A percentile compares a stretch with the other conserved stretches of the same genome.
Evolutionary conservation across 2,329 filamentous ascomycete genomes (phyloP).

Genomic region (Parastagonospora nodorum): DNA sequence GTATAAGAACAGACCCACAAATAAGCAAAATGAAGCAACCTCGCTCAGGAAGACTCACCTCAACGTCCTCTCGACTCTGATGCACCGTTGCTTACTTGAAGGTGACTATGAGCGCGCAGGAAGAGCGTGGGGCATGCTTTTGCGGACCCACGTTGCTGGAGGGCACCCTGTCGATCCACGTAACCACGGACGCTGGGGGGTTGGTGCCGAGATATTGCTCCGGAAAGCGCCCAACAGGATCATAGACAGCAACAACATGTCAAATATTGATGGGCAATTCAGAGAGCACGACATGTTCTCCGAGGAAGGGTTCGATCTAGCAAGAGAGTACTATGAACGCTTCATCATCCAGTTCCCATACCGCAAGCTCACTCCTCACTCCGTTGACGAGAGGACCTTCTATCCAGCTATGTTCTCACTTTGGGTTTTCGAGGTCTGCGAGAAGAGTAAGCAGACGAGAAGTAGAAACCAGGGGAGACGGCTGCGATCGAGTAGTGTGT

Average conservation of each 20-base stretch:
- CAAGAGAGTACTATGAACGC: constrained; percentile 74
- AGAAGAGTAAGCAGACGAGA: constrained; percentile 58
- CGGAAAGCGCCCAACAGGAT: constrained; percentile 47
- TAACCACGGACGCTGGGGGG: constrained; percentile 73
- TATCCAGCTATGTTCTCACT: constrained; percentile 80
- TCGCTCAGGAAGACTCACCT: constrained; percentile 62
- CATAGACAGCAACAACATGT: neutral
- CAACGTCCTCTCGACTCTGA: constrained; percentile 67
- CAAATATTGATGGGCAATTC: neutral
- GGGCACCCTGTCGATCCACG: constrained; percentile 68
- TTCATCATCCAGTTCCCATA: constrained; percentile 72
- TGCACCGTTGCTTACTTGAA: constrained; percentile 73
- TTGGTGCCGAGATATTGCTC: constrained; percentile 84
- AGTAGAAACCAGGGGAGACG: constrained; percentile 5
- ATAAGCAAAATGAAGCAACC: constrained; percentile 16
- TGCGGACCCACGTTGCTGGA: constrained; percentile 65
- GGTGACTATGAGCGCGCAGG: constrained; percentile 74
- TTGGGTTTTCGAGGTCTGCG: constrained; percentile 77
- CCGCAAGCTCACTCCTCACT: constrained; percentile 68
- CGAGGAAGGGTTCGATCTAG: constrained; percentile 59
- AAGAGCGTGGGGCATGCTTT: constrained; percentile 74
- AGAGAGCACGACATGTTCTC: constrained; percentile 22
- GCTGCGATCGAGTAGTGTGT: constrained; percentile 16
- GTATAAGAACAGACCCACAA: constrained; percentile 14
- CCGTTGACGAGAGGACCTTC: constrained; percentile 73